phyloP scores from a whole-genome alignment of 306 rosid species.

The Astragalus membranaceus region DNA sequence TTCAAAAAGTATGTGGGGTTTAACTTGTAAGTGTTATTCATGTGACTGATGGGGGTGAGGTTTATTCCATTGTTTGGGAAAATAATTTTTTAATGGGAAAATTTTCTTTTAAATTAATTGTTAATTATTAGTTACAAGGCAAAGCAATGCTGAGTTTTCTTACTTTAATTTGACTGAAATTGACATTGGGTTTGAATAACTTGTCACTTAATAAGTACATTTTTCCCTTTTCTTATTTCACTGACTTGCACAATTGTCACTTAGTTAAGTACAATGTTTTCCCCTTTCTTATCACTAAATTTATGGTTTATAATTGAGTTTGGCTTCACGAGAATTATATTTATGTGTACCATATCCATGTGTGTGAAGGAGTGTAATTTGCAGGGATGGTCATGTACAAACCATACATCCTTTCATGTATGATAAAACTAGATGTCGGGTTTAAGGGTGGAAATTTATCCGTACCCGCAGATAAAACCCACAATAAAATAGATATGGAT shows the following conservation, averaged over 20 bases:
- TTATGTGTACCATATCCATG: slow-evolving; percentile 15
- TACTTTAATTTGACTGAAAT: neutral
- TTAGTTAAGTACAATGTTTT: neutral
- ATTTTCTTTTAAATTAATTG: neutral
- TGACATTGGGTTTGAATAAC: neutral
- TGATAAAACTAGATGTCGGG: neutral
- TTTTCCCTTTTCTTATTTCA: neutral
- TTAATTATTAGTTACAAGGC: neutral
- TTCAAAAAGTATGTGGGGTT: slow-evolving; percentile 8
- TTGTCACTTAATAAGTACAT: slow-evolving; percentile 11
- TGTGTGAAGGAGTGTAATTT: slow-evolving; percentile 9
- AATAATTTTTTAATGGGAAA: neutral
- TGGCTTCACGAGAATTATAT: slow-evolving; percentile 15
- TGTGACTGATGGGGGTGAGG: slow-evolving; percentile 26
- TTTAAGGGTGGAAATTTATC: no score
- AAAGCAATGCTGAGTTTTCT: neutral
- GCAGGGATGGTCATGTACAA: no score
- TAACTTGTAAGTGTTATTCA: slow-evolving; percentile 29
- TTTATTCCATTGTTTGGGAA: slow-evolving; percentile 13
- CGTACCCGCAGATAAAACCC: no score
- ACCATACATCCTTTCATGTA: slow-evolving; percentile 3
- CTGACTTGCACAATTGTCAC: no score
- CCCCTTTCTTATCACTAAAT: neutral
- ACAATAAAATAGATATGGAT: no score
- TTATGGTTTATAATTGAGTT: neutral